Evolutionary conservation across 176 grass and related monocot genomes (phyloP), one percentile per base, ranked within the genome.

Genomic region (Areca catechu): DNA sequence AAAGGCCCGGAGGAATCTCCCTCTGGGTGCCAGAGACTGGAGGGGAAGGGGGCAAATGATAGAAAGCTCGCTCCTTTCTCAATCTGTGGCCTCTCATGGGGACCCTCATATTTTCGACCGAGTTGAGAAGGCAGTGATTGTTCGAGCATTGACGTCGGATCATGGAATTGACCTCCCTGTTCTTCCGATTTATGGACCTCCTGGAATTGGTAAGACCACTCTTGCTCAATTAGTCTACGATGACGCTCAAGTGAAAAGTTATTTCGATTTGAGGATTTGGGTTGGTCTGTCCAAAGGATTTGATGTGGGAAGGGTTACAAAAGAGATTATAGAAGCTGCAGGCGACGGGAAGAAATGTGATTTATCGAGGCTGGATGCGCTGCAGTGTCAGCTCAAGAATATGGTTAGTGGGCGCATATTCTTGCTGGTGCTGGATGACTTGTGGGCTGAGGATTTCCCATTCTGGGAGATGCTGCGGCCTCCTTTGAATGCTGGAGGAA

Each of bases 181-280:
- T 37, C 1, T 89, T 63, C 66, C 80, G 2, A 74, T 89, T 24
- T 65, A 62, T 15, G 85, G 85, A 16, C 56, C 49, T 0, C 23
- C 80, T 5, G 80, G 85, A 3, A 74, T 83, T 16, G 85, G 80
- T 24, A 89, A 89, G 67, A 89, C 85, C 37, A 53, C 80, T 4
- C 64, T 89, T 50, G 80, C 80, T 22, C 20, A 60, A 43, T 49
- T 73, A 15, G 72, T 83, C 10, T 74, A 54, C n/a, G 6, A 9
- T 4, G 58, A 76, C 57, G 17, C 24, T 5, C 16, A 56, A 22
- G 69, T 76, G 52, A 4, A 56, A 0, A 53, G 16, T 0, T 73
- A 79, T n/a, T 83, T 80, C 50, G 50, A 58, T 29, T 6, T 73
- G 19, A 89, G 21, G 60, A 68, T 82, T 53, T 89, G 85, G 85